Evolutionary conservation across 2,329 filamentous ascomycete genomes (phyloP).

Genomic region (Blastomyces parvus): DNA sequence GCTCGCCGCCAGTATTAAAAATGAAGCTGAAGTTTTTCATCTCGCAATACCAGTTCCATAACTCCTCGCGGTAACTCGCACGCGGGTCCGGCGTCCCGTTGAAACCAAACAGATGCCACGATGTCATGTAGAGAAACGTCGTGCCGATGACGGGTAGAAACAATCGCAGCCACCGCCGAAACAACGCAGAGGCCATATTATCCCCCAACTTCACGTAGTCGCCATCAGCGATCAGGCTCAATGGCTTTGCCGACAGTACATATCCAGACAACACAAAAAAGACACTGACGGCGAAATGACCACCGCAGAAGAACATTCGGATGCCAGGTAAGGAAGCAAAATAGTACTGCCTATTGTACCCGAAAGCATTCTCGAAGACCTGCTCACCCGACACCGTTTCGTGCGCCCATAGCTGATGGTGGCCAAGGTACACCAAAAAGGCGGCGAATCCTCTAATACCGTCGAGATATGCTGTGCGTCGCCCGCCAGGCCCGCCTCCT

Average conservation of each 20-base stretch:
- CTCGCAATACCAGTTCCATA: conserved; percentile 46
- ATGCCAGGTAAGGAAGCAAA: conserved; percentile 12
- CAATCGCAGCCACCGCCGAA: conserved; percentile 35
- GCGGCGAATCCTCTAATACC: conserved; percentile 22
- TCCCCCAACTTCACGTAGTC: conserved; percentile 32
- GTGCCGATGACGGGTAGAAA: conserved; percentile 36
- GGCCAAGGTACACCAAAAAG: conserved; percentile 45
- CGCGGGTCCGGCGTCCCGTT: conserved; percentile 35
- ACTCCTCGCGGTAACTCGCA: conserved; percentile 39
- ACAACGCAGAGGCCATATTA: conserved; percentile 37
- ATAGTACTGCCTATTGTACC: conserved; percentile 11
- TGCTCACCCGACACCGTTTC: conserved; percentile 27
- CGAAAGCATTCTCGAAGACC: conserved; percentile 41
- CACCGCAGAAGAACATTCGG: conserved; percentile 28
- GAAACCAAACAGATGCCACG: conserved; percentile 46
- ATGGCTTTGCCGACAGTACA: conserved; percentile 37
- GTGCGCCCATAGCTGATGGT: conserved; percentile 52
- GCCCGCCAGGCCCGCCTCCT: not conserved
- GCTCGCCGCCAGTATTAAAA: conserved; percentile 49
- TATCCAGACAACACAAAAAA: conserved; percentile 43
- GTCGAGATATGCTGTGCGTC: conserved; percentile 22
- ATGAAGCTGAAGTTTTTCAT: conserved; percentile 62
- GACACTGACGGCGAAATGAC: conserved; percentile 37
- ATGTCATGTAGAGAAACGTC: conserved; percentile 33
- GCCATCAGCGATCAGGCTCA: conserved; percentile 33